Conservation (phyloP, 495 filamentous ascomycete genomes). For the Achaetomiella virescens region DNA sequence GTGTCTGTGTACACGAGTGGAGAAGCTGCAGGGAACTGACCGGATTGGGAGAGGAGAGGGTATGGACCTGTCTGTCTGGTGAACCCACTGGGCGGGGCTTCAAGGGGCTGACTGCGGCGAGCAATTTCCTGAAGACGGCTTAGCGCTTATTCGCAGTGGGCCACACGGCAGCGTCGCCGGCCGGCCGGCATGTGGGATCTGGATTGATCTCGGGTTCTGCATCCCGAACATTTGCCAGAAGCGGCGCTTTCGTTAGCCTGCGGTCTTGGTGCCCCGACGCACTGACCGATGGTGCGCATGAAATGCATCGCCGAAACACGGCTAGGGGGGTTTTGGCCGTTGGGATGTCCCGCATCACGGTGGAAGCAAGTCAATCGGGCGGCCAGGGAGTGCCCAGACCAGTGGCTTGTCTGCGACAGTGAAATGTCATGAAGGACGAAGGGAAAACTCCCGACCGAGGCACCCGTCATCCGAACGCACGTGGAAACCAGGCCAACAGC, state of each 20-base stretch:
- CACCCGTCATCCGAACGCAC: background rate
- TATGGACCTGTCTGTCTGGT: background rate
- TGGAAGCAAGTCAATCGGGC: constrained; percentile 1
- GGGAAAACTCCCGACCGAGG: background rate
- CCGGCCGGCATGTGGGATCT: constrained; percentile 7
- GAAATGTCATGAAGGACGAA: background rate
- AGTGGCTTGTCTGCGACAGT: background rate
- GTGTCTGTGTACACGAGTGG: background rate
- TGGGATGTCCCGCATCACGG: constrained; percentile 1
- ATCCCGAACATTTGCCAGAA: constrained; percentile 13
- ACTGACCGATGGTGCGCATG: too few relatives aligned
- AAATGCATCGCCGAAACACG: too few relatives aligned
- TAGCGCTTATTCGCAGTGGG: constrained; percentile 1
- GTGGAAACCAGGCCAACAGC: constrained; percentile 1
- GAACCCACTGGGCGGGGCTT: background rate
- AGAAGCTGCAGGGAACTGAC: background rate
- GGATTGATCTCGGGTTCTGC: constrained; percentile 13
- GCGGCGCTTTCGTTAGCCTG: background rate
- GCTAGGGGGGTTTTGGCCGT: too few relatives aligned
- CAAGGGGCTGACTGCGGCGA: background rate
- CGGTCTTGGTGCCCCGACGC: background rate
- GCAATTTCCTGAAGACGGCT: background rate
- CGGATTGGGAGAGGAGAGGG: background rate
- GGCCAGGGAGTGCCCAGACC: background rate
- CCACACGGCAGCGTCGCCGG: background rate